These are phyloP conservation scores for Xylaria flabelliformis DNA, from an alignment of 495 filamentous ascomycete species.

Conservation along the genomic window DNA sequence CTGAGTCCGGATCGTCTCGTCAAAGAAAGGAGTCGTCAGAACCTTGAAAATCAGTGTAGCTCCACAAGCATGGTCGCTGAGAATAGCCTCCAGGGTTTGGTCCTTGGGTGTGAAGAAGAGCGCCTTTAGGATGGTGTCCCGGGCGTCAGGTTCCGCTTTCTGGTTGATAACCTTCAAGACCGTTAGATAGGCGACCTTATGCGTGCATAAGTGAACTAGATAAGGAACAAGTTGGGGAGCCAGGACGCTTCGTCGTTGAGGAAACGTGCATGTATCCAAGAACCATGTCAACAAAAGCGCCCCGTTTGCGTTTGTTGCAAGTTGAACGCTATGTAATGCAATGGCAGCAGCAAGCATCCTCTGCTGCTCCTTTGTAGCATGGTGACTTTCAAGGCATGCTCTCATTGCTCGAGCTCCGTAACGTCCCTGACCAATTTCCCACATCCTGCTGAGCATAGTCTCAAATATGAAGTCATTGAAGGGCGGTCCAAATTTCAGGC, in stretches of 20 bases:
- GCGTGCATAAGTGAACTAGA: slow-evolving; percentile 95
- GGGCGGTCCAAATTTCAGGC: slow-evolving; percentile 84
- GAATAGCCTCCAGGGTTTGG: slow-evolving; percentile 85
- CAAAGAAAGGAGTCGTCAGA: slow-evolving; percentile 95
- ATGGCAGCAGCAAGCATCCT: slow-evolving; percentile 93
- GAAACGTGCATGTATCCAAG: slow-evolving; percentile 97
- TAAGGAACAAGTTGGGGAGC: slow-evolving; percentile 93
- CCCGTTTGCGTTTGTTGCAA: slow-evolving; percentile 96
- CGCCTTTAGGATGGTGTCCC: slow-evolving; percentile 90
- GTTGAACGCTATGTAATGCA: slow-evolving; percentile 92
- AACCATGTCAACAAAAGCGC: slow-evolving; percentile 96
- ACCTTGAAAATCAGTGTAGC: slow-evolving; percentile 98
- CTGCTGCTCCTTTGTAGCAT: slow-evolving; percentile 93
- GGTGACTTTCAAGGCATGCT: slow-evolving; percentile 95
- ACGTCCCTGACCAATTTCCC: slow-evolving; percentile 90
- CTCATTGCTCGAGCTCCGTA: slow-evolving; percentile 97
- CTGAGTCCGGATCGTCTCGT: slow-evolving; percentile 85
- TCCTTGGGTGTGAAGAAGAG: slow-evolving; percentile 94
- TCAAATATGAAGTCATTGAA: slow-evolving; percentile 98
- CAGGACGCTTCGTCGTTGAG: slow-evolving; percentile 86
- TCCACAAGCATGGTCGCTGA: slow-evolving; percentile 89
- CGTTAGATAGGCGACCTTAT: slow-evolving; percentile 97
- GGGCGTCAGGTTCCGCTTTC: slow-evolving; percentile 88
- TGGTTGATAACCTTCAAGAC: slow-evolving; percentile 99
- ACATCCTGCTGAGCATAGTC: slow-evolving; percentile 92